Conservation (phyloP, 352 stramenopile species). For the Phytophthora constricta region DNA sequence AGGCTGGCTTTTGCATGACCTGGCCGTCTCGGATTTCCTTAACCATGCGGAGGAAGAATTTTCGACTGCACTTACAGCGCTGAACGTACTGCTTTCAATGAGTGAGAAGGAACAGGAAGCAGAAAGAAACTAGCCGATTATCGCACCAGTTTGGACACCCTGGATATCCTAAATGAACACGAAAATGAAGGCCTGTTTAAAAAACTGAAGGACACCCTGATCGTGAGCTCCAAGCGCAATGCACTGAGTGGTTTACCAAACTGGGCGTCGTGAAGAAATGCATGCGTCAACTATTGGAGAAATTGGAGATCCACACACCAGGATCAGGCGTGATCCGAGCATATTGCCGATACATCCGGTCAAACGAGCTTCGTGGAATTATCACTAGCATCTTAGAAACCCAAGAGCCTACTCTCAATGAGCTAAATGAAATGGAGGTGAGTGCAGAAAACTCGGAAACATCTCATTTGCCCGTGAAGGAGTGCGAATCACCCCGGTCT, state of each 20-base stretch:
- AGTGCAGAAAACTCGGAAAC: not conserved
- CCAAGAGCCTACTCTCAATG: slow-evolving; percentile 11
- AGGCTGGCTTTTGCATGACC: slow-evolving; percentile 66
- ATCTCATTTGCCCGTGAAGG: not conserved
- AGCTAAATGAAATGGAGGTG: not conserved
- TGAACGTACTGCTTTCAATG: slow-evolving; percentile 79
- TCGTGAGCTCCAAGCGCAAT: slow-evolving; percentile 39
- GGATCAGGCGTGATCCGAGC: slow-evolving; percentile 57
- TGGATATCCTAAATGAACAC: slow-evolving; percentile 73
- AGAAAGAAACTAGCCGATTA: slow-evolving; percentile 69
- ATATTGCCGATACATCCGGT: slow-evolving; percentile 54
- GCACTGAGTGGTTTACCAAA: slow-evolving; percentile 53
- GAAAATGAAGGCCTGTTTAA: slow-evolving; percentile 65
- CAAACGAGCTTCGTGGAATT: slow-evolving; percentile 43
- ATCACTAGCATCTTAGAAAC: slow-evolving; percentile 22
- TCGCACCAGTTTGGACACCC: slow-evolving; percentile 61
- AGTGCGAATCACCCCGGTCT: not conserved
- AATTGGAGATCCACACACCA: slow-evolving; percentile 52
- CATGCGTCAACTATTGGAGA: slow-evolving; percentile 63
- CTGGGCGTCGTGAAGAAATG: slow-evolving; percentile 63
- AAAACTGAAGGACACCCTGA: slow-evolving; percentile 43
- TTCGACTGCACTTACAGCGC: slow-evolving; percentile 74
- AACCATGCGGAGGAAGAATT: slow-evolving; percentile 79
- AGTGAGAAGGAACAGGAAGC: slow-evolving; percentile 56
- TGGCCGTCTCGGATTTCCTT: slow-evolving; percentile 75